Conservation (phyloP, 2,329 filamentous ascomycete genomes). For the Neobulgaria alba region DNA sequence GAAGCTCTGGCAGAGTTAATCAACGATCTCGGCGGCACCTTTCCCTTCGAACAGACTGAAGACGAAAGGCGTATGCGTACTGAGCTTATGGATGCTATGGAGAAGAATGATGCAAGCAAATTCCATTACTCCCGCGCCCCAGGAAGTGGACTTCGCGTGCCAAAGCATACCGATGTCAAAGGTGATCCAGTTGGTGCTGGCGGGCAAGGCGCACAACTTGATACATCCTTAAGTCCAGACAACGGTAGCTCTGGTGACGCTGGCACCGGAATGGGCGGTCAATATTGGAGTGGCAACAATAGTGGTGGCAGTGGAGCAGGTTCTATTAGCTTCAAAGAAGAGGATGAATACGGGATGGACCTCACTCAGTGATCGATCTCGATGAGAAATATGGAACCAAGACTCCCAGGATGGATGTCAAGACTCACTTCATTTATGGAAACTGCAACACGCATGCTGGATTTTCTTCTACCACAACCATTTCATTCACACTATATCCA, state of each 20-base stretch:
- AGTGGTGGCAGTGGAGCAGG: constrained; percentile 62
- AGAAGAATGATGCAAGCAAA: constrained; percentile 63
- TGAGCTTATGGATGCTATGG: constrained; percentile 78
- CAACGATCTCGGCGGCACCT: constrained; percentile 60
- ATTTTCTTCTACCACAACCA: constrained; percentile 15
- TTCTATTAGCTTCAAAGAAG: constrained; percentile 76
- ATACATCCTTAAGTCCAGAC: constrained; percentile 45
- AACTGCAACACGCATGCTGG: constrained; percentile 1
- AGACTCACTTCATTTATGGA: too few species aligned
- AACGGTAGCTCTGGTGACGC: constrained; percentile 27
- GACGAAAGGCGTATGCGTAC: constrained; percentile 94
- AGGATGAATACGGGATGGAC: constrained; percentile 90
- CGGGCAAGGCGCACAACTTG: constrained; percentile 27
- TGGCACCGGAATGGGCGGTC: constrained; percentile 30
- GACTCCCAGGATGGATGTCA: too few species aligned
- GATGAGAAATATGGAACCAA: too few species aligned
- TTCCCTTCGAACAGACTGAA: constrained; percentile 77
- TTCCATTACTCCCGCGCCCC: constrained; percentile 78
- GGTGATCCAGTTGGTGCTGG: constrained; percentile 62
- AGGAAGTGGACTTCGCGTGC: constrained; percentile 81
- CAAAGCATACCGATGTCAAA: constrained; percentile 84
- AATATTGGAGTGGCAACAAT: constrained; percentile 61
- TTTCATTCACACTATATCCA: constrained; percentile 14
- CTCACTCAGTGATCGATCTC: constrained; percentile 39
- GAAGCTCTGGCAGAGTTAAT: constrained; percentile 76